A percentile compares a stretch with the other conserved stretches of the same genome.
phyloP scores from a whole-genome alignment of 306 rosid genomes.

The Datisca glomerata region DNA sequence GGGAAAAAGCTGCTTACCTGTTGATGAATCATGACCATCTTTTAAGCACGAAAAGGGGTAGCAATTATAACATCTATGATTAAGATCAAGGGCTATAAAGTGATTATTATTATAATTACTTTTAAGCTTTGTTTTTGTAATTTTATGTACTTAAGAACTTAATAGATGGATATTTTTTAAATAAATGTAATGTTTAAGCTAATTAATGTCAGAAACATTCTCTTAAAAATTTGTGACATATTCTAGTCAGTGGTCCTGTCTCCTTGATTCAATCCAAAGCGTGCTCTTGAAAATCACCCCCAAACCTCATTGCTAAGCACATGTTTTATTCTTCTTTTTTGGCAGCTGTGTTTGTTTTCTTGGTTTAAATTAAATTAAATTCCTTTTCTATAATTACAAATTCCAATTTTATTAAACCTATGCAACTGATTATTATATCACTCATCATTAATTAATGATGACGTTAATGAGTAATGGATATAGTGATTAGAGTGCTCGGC shows the following conservation, averaged over 20 bases:
- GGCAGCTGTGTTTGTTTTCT: no score
- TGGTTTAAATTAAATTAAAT: no score
- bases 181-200: constrained; percentile 14
- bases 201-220: constrained; percentile 74
- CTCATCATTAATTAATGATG: no score
- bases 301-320: constrained; percentile 54
- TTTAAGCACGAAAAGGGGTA: constrained; percentile 25
- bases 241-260: constrained; percentile 65
- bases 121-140: constrained; percentile 6
- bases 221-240: constrained; percentile 41
- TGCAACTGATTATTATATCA: no score
- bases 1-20: no score
- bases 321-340: constrained; percentile 47
- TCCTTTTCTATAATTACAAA: no score
- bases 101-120: constrained; percentile 18
- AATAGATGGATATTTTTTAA: neutral
- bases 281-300: constrained; percentile 81
- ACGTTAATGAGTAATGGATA: no score
- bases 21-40: constrained; percentile 11
- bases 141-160: constrained; percentile 14
- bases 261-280: constrained; percentile 92
- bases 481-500: no score
- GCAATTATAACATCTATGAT: constrained; percentile 69
- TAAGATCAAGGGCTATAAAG: constrained; percentile 60
- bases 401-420: no score